Evolutionary conservation across 2,329 filamentous ascomycete species (phyloP).

Genomic region (Pleomassaria siparia): DNA sequence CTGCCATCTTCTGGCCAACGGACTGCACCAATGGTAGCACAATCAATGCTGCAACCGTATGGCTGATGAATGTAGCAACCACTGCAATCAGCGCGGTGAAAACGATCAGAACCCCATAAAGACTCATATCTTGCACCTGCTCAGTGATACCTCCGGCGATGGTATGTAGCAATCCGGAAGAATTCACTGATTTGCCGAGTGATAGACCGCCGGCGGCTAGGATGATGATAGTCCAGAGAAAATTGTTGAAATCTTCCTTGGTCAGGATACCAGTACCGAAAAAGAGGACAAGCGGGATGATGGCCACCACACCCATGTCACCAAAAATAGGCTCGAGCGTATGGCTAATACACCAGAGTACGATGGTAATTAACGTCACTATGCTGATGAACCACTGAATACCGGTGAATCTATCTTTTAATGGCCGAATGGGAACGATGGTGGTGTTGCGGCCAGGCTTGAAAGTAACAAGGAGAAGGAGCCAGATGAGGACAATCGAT

Average conservation of each 20-base stretch:
- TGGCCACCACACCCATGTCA: slow-evolving; percentile 97
- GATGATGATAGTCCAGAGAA: slow-evolving; percentile 99
- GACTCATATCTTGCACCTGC: slow-evolving; percentile 72
- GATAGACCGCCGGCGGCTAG: slow-evolving; percentile 90
- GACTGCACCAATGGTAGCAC: slow-evolving; percentile 87
- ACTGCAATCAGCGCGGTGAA: slow-evolving; percentile 84
- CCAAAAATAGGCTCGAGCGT: slow-evolving; percentile 86
- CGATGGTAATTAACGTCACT: slow-evolving; percentile 81
- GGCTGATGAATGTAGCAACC: slow-evolving; percentile 95
- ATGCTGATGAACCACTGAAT: slow-evolving; percentile 90
- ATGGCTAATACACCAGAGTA: slow-evolving; percentile 89
- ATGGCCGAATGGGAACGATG: slow-evolving; percentile 86
- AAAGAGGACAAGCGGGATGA: slow-evolving; percentile 93
- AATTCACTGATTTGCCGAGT: slow-evolving; percentile 90
- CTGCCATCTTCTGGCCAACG: slow-evolving; percentile 77
- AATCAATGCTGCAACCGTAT: slow-evolving; percentile 94
- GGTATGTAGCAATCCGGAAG: slow-evolving; percentile 86
- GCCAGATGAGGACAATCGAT: slow-evolving; percentile 85
- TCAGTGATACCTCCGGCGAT: slow-evolving; percentile 77
- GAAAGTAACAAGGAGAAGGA: slow-evolving; percentile 82
- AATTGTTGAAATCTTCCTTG: slow-evolving; percentile 99
- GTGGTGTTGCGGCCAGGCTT: slow-evolving; percentile 80
- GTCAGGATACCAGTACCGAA: slow-evolving; percentile 95
- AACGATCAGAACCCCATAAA: slow-evolving; percentile 84
- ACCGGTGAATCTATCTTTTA: slow-evolving; percentile 84